These are phyloP conservation scores for Saccharomyces hybrid DNA, from an alignment of 1,139 yeast genomes.

Conservation along the genomic window DNA sequence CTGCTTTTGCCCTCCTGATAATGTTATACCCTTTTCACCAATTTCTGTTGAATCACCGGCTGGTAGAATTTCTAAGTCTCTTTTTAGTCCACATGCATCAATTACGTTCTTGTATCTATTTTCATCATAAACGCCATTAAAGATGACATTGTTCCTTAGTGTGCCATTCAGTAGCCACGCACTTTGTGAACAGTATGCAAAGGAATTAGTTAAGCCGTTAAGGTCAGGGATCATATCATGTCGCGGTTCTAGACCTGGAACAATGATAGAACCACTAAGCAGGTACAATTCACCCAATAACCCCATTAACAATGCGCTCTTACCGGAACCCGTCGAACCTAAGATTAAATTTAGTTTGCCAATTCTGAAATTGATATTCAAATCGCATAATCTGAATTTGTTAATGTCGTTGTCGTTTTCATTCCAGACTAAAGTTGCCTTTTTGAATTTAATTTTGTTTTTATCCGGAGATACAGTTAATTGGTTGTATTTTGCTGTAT, in stretches of 20 bases:
- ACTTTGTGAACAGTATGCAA: conserved; percentile 84
- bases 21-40: conserved; percentile 86
- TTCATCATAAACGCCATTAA: conserved; percentile 60
- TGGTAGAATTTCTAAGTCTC: conserved; percentile 58
- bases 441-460: conserved; percentile 16
- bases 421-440: conserved; percentile 6
- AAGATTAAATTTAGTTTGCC: conserved; percentile 73
- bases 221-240: conserved; percentile 60
- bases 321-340: conserved; percentile 89
- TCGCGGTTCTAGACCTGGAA: conserved; percentile 66
- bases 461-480: conserved; percentile 6
- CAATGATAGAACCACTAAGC: conserved; percentile 54
- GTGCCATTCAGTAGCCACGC: conserved; percentile 88
- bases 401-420: conserved; percentile 43
- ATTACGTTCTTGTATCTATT: conserved; percentile 66
- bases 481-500: conserved; percentile 29
- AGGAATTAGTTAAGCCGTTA: conserved; percentile 75
- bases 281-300: conserved; percentile 83
- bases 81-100: conserved; percentile 67
- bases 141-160: conserved; percentile 64
- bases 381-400: conserved; percentile 49
- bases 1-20: conserved; percentile 92
- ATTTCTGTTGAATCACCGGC: conserved; percentile 77
- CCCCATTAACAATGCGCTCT: conserved; percentile 75
- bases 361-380: conserved; percentile 52